Evolutionary conservation across 176 grass and related monocot species (phyloP), one percentile per base, ranked within the genome.

Genomic region (Eleusine coracana): DNA sequence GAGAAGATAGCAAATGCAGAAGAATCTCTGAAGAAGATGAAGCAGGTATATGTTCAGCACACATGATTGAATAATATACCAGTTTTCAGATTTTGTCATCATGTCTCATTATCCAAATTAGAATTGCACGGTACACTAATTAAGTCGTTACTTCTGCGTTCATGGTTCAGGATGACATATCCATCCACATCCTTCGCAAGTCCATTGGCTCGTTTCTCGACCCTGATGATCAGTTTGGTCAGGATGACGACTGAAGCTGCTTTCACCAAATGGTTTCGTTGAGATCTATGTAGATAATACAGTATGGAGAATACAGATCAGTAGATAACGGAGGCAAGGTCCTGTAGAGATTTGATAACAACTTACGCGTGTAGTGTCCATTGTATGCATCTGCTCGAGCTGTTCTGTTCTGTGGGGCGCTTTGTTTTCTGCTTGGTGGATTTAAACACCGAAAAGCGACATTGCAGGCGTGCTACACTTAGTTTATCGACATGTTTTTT

Each of bases 21-120:
- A 87, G 90, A 87, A 91, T 90, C 85, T 38, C 79, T 98, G 49
- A 98, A 90, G 85, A 92, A 92, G 84, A 90, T 90, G 90, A 92
- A 95, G 73, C 91, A 95, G 92, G 92, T 98, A 80, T 10, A 54
- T 73, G 38, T 44, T n/a, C 62, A n/a, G 15, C 13, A 16, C 51
- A 12, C 45, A 73, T 71, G 71, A 10, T 71, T 51, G 21, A 3
- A 61, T 27, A 11, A 27, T 36, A 66, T 18, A 67, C 49, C 18
- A 9, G 16, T 40, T 38, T 6, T 34, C 12, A 66, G 45, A 51
- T 79, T 37, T 13, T 49, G 1, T 68, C 45, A 44, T 3, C 21
- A 10, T 68, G 11, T 61, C 67, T 54, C 65, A 31, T 66, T 8
- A 38, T 11, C 4, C 8, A 46, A 77, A 27, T 42, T 76, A 3